Base-by-base conservation (phyloP, 2,329 filamentous ascomycete species). In the Fusarium albosuccineum region DNA sequence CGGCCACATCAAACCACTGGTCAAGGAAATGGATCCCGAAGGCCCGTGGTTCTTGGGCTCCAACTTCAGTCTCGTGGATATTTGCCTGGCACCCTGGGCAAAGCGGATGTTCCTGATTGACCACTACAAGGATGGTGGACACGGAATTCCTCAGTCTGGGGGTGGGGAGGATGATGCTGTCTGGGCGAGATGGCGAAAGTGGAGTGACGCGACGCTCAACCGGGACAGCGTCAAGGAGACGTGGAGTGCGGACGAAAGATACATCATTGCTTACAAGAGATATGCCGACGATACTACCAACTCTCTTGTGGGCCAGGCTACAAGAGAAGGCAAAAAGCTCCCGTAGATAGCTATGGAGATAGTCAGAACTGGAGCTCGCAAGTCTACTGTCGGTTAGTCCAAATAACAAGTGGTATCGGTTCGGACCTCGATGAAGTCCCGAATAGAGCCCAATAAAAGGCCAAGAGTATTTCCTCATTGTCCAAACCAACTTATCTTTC, bases 81-180 rank as follows among this genome's bases (percentile, higher is more conserved):
- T 93, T 26, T 85, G 88, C 64, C 79, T 94, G 4, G 91, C 89
- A 37, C 92, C 92, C 0, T 94, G 91, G 91, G 88, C 89, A 0
- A 85, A 89, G 70, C 82, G 92, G 13, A 74, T 93, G 17, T 94
- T 91, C 82, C 80, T 93, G 6, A 89, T 94, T 68, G 91, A 94
- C 70, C 85, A 92, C 65, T 94, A 91, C 74, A 94, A 94, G 73
- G 73, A 79, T 0, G 85, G 85, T 0, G 86, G 86, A 0, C 67
- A 82, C 3, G 83, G 82, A 0, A 79, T 87, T 26, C 82, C 84
- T 2, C 51, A 72, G 34, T 83, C 86, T 4, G 80, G 82, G 6
- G 85, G 90, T 13, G 85, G 86, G 1, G 80, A 83, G 8, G 86
- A 91, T 37, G 86, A 82, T 3, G 86, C 91, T 36, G 86, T 84